These are phyloP conservation scores for Cyclocybe aegerita DNA, from an alignment of 768 basidiomycete species.

Conservation along the genomic window DNA sequence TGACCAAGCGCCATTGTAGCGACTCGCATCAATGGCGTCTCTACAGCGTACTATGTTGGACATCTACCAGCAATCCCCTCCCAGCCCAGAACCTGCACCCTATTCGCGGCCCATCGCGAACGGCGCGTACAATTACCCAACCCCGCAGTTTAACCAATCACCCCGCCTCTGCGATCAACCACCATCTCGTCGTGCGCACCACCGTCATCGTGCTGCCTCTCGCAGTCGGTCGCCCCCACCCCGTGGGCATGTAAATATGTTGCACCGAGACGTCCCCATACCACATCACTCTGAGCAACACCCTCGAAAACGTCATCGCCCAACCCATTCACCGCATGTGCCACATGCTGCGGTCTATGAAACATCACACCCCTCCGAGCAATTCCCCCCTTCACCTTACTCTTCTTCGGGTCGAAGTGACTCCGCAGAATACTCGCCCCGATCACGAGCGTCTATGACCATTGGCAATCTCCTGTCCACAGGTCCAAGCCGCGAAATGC, in stretches of 20 bases:
- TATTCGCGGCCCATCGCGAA: constrained; percentile 19
- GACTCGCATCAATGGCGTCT: constrained; percentile 67
- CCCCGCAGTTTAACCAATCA: constrained; percentile 36
- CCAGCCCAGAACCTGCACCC: constrained; percentile 15
- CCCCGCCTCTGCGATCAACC: constrained; percentile 33
- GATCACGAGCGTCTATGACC: constrained; percentile 74
- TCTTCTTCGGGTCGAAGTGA: constrained; percentile 66
- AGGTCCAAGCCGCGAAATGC: constrained; percentile 38
- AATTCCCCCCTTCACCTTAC: constrained; percentile 73
- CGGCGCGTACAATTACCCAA: constrained; percentile 37
- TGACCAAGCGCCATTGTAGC: constrained; percentile 35
- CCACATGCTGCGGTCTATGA: constrained; percentile 42
- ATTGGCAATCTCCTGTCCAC: constrained; percentile 71
- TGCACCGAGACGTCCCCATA: constrained; percentile 33
- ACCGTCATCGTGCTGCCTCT: constrained; percentile 32
- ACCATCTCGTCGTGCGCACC: constrained; percentile 30
- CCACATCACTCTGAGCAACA: constrained; percentile 36
- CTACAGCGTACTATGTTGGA: constrained; percentile 75
- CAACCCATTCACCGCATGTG: constrained; percentile 55
- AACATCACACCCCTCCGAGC: constrained; percentile 38
- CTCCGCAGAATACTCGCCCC: constrained; percentile 68
- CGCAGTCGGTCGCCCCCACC: constrained; percentile 44
- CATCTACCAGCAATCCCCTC: constrained; percentile 40
- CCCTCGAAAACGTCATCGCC: constrained; percentile 63
- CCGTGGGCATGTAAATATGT: constrained; percentile 27